Conservation (phyloP, 257 asterid genomes). For the Scutellaria baicalensis region DNA sequence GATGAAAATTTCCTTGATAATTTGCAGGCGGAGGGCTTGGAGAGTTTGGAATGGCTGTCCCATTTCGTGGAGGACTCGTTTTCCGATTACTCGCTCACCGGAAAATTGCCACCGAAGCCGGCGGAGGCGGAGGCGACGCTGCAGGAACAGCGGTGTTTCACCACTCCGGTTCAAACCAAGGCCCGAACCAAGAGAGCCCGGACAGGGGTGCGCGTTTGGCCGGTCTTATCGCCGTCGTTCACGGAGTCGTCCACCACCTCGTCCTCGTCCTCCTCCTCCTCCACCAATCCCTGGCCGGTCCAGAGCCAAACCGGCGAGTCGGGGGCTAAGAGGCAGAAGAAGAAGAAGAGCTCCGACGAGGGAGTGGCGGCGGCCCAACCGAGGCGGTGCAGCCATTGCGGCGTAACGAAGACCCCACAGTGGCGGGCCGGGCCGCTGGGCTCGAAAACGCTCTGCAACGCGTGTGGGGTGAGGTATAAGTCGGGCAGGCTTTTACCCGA, state of each 20-base stretch:
- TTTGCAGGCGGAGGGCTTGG: constrained; percentile 71
- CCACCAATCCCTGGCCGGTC: constrained; percentile 20
- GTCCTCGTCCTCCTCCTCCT: constrained; percentile 49
- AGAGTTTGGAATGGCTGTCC: constrained; percentile 80
- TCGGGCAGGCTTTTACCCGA: constrained; percentile 65
- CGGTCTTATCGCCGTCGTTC: constrained; percentile 50
- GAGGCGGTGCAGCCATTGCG: constrained; percentile 56
- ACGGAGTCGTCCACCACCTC: constrained; percentile 65
- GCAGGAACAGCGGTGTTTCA: constrained; percentile 24
- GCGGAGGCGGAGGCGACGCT: constrained; percentile 4
- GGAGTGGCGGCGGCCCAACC: constrained; percentile 19
- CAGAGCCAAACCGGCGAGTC: constrained; percentile 41
- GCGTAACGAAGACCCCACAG: constrained; percentile 60
- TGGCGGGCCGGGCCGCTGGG: constrained; percentile 73
- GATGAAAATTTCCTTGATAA: neutral
- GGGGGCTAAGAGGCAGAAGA: constrained; percentile 23
- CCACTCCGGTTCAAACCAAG: constrained; percentile 75
- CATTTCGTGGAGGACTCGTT: constrained; percentile 86
- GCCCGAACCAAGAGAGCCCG: constrained; percentile 83
- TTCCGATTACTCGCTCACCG: constrained; percentile 47
- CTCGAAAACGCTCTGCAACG: constrained; percentile 51
- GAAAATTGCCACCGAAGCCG: constrained; percentile 33
- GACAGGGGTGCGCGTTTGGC: constrained; percentile 66
- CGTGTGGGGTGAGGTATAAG: constrained; percentile 58
- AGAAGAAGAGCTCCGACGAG: constrained; percentile 15